These are phyloP conservation scores for Fagopyrum esculentum DNA, from an alignment of 148 eudicot species.

Conservation along the genomic window DNA sequence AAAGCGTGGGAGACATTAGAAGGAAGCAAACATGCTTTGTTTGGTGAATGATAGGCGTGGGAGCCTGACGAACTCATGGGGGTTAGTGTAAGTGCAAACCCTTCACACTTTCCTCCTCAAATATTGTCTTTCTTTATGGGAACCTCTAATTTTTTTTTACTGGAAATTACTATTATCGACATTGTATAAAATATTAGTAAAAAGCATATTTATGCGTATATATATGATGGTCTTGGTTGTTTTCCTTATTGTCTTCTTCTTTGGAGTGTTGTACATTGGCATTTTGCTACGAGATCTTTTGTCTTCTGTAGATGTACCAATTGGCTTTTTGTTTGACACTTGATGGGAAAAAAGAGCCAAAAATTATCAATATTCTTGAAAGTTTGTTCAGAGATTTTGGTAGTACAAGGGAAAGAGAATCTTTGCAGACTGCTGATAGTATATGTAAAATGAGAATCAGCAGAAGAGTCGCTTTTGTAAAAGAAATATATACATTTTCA, in stretches of 20 bases:
- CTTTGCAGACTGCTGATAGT: background rate
- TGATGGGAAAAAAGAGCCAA: background rate
- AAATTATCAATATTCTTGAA: background rate
- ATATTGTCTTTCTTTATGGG: background rate
- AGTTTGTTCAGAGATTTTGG: background rate
- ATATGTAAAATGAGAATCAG: background rate
- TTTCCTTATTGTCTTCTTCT: background rate
- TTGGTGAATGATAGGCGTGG: conserved; percentile 12
- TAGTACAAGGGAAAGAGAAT: conserved; percentile 6
- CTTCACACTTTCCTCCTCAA: background rate
- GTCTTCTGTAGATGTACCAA: background rate
- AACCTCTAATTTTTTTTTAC: background rate
- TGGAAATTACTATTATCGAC: background rate
- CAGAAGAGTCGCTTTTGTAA: background rate
- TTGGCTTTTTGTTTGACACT: background rate
- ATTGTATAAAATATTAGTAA: background rate
- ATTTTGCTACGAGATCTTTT: background rate
- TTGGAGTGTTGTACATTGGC: conserved; percentile 5
- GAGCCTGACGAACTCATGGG: background rate
- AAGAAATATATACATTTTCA: background rate
- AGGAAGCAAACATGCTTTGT: conserved; percentile 3
- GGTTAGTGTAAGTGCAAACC: background rate
- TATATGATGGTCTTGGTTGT: background rate
- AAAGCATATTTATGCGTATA: background rate
- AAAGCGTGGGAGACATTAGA: conserved; percentile 12